A percentile compares a stretch with the other conserved stretches of the same genome.
Conservation (phyloP, 2,329 filamentous ascomycete species). For the Botrytis deweyae region DNA sequence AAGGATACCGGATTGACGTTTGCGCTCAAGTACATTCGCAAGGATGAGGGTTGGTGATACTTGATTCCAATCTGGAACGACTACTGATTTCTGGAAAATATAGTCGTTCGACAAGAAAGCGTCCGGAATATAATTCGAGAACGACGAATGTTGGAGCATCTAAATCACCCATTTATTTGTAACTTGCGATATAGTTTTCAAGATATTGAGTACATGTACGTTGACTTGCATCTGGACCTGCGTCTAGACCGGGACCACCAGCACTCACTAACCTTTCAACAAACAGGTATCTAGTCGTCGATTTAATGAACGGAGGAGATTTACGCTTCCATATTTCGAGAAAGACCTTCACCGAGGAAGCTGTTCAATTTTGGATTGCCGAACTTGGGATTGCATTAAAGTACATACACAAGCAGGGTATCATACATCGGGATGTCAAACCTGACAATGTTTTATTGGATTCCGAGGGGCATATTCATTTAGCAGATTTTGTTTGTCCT, state of each 20-base stretch:
- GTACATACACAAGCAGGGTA: constrained; percentile 82
- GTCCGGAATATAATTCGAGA: constrained; percentile 98
- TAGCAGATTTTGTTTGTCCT: constrained; percentile 86
- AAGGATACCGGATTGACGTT: constrained; percentile 95
- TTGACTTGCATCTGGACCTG: constrained; percentile 21
- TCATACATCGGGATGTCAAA: constrained; percentile 89
- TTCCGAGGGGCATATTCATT: constrained; percentile 88
- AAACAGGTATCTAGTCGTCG: constrained; percentile 83
- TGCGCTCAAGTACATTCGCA: constrained; percentile 95
- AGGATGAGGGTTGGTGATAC: constrained; percentile 80
- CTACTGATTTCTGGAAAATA: constrained; percentile 30
- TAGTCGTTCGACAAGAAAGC: constrained; percentile 95
- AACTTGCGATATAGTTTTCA: constrained; percentile 99
- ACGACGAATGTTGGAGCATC: constrained; percentile 94
- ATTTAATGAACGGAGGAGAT: constrained; percentile 97
- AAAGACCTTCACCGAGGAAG: constrained; percentile 97
- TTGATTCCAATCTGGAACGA: constrained; percentile 23
- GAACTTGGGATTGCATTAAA: constrained; percentile 87
- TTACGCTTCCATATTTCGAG: constrained; percentile 95
- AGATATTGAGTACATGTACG: constrained; percentile 97
- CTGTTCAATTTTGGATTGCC: constrained; percentile 94
- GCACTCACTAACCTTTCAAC: background rate
- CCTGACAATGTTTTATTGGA: constrained; percentile 89
- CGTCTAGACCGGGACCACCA: background rate
- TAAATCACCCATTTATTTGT: constrained; percentile 97